Evolutionary conservation across 352 stramenopile genomes (phyloP).

Genomic region (Globisporangium cylindrosporum): DNA sequence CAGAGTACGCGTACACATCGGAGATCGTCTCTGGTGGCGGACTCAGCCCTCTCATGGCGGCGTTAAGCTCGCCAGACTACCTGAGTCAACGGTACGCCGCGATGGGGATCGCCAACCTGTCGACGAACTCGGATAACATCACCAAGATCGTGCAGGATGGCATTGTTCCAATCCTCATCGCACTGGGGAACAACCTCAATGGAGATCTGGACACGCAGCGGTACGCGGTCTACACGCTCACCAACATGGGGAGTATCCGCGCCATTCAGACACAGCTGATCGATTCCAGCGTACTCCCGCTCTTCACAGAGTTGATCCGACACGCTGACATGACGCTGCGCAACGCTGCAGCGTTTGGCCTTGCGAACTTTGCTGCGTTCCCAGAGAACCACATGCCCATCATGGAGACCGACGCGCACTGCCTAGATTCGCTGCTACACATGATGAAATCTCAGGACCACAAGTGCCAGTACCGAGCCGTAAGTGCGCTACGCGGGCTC

Average conservation of each 20-base stretch:
- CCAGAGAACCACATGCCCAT: conserved; percentile 88
- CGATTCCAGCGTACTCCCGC: conserved; percentile 61
- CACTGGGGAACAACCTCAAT: conserved; percentile 81
- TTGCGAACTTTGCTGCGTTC: conserved; percentile 94
- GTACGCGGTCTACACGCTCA: conserved; percentile 92
- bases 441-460: conserved; percentile 58
- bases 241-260: conserved; percentile 89
- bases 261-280: conserved; percentile 85
- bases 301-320: conserved; percentile 72
- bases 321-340: conserved; percentile 83
- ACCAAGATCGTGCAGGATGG: conserved; percentile 90
- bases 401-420: conserved; percentile 45
- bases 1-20: conserved; percentile 91
- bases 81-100: conserved; percentile 92
- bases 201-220: conserved; percentile 90
- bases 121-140: conserved; percentile 89
- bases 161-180: conserved; percentile 84
- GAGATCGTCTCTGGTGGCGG: conserved; percentile 91
- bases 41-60: conserved; percentile 84
- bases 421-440: conserved; percentile 55
- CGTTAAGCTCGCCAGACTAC: conserved; percentile 90
- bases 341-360: conserved; percentile 88
- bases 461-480: conserved; percentile 88
- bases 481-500: conserved; percentile 90
- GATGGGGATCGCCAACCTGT: conserved; percentile 96